A percentile compares a stretch with the other conserved stretches of the same genome.
Conservation (phyloP, 805 yeast genomes). For the Kuraishia molischiana region DNA sequence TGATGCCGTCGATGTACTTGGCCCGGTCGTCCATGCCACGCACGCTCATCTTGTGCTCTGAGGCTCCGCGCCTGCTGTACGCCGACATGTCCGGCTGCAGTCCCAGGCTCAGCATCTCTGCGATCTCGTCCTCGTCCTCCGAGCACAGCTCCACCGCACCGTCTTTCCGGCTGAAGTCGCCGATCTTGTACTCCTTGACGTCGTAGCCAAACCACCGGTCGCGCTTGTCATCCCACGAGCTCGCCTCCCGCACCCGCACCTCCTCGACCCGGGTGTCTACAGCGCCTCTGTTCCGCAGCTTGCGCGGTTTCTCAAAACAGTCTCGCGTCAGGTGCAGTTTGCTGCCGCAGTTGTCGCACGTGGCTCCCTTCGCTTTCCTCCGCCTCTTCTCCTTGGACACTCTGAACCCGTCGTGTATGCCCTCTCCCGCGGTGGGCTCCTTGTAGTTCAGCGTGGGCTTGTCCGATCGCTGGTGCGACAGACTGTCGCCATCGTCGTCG, state of each 20-base stretch:
- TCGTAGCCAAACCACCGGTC: constrained; percentile 82
- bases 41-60: constrained; percentile 27
- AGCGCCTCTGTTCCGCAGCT: constrained; percentile 14
- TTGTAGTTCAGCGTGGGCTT: constrained; percentile 29
- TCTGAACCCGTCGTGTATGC: constrained; percentile 37
- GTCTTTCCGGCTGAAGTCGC: constrained; percentile 16
- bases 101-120: constrained; percentile 23
- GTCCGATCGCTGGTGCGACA: constrained; percentile 48
- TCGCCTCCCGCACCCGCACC: constrained; percentile 15
- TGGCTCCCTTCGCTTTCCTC: constrained; percentile 11
- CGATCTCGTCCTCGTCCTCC: constrained; percentile 35
- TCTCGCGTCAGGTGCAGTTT: constrained; percentile 38
- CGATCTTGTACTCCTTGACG: constrained; percentile 33
- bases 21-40: constrained; percentile 74
- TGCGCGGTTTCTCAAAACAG: constrained; percentile 49
- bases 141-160: constrained; percentile 8
- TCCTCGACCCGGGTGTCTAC: constrained; percentile 7
- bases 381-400: constrained; percentile 3
- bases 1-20: constrained; percentile 45
- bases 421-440: constrained; percentile 44
- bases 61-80: constrained; percentile 4
- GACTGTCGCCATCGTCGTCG: constrained; percentile 19
- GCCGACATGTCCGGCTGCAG: neutral
- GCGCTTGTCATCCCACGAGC: constrained; percentile 58
- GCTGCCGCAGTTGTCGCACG: constrained; percentile 53